A percentile compares a stretch with the other conserved stretches of the same genome.
These are phyloP conservation scores for Candida corydali DNA, from an alignment of 805 yeast species.

Conservation along the genomic window DNA sequence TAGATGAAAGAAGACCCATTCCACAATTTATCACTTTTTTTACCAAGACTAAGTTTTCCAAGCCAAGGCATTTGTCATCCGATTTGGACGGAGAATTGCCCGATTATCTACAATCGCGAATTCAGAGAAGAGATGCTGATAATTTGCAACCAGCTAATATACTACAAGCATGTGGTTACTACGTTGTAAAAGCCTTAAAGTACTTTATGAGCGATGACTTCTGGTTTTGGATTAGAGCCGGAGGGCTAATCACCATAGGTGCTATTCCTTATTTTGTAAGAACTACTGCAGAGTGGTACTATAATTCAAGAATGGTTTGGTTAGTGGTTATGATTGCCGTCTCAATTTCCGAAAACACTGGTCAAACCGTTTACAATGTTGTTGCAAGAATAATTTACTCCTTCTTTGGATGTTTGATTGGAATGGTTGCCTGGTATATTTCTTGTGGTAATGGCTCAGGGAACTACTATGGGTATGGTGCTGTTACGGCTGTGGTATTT, in stretches of 20 bases:
- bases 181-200: conserved; percentile 15
- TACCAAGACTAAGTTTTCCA: conserved; percentile 11
- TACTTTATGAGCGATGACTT: conserved; percentile 15
- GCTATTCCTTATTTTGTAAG: conserved; percentile 24
- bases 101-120: conserved; percentile 7
- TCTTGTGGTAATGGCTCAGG: conserved; percentile 28
- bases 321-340: conserved; percentile 28
- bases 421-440: conserved; percentile 32
- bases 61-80: conserved; percentile 6
- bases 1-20: conserved; percentile 19
- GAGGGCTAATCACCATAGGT: conserved; percentile 17
- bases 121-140: conserved; percentile 25
- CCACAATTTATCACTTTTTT: conserved; percentile 17
- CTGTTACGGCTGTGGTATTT: conserved; percentile 23
- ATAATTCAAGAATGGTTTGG: conserved; percentile 23
- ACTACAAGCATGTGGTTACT: conserved; percentile 18
- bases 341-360: conserved; percentile 26
- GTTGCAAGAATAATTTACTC: conserved; percentile 21
- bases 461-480: conserved; percentile 29
- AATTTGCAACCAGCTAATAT: conserved; percentile 19
- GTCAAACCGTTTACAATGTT: conserved; percentile 24
- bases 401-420: conserved; percentile 25
- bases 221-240: conserved; percentile 30
- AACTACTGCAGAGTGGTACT: conserved; percentile 27
- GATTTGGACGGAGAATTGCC: conserved; percentile 7